Evolutionary conservation across 1,139 yeast genomes (phyloP).

Genomic region (Scheffersomyces stambukii): DNA sequence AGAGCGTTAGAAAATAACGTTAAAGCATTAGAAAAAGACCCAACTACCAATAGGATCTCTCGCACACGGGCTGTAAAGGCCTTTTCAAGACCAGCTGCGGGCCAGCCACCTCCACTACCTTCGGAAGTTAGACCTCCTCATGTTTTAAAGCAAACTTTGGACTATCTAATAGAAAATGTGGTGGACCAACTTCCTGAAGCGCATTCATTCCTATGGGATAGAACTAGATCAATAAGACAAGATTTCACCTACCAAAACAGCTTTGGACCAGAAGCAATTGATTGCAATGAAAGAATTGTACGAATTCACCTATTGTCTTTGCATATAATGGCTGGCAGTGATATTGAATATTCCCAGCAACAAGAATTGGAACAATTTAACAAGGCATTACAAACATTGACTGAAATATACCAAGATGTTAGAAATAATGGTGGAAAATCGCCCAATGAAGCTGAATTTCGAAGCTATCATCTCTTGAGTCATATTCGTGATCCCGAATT

Average conservation of each 20-base stretch:
- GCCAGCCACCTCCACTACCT: constrained; percentile 96
- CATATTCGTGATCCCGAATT: constrained; percentile 83
- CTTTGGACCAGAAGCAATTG: constrained; percentile 89
- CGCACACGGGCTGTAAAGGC: constrained; percentile 75
- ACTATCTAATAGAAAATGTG: constrained; percentile 63
- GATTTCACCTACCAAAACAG: constrained; percentile 96
- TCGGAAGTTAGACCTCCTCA: constrained; percentile 96
- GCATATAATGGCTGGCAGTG: constrained; percentile 81
- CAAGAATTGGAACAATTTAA: constrained; percentile 94
- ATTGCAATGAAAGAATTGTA: constrained; percentile 89
- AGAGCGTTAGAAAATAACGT: constrained; percentile 88
- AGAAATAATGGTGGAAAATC: constrained; percentile 63
- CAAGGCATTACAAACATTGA: constrained; percentile 83
- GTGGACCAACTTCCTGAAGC: constrained; percentile 71
- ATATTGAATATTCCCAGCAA: constrained; percentile 83
- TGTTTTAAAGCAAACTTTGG: constrained; percentile 58
- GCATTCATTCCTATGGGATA: constrained; percentile 95
- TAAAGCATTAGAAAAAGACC: constrained; percentile 71
- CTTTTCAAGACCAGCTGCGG: constrained; percentile 96
- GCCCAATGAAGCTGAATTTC: constrained; percentile 89
- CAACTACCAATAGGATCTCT: constrained; percentile 59
- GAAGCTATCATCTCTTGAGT: constrained; percentile 80
- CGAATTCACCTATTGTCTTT: constrained; percentile 79
- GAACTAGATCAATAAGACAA: constrained; percentile 96
- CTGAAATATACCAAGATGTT: constrained; percentile 83